Evolutionary conservation across 208 protist genomes (phyloP), one percentile per base, ranked within the genome.

Genomic region (Trypanosoma lewisi): DNA sequence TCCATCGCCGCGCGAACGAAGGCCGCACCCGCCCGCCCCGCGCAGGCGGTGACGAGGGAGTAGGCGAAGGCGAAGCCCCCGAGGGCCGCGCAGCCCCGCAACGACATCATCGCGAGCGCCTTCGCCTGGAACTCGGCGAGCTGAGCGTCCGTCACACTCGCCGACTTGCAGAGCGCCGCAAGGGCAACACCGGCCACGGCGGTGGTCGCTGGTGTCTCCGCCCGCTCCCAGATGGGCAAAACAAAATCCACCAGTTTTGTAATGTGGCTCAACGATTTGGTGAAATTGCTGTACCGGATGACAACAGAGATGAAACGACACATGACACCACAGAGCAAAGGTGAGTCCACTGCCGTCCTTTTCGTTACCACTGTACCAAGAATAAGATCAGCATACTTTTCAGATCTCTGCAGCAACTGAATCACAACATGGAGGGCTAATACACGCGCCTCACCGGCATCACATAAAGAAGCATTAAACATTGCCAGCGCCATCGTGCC

Each of bases 231-330:
- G 54, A 91, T 83, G 21, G 85, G 82, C n/a, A 48, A 52, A 39
- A 91, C 78, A 33, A 86, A 55, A 53, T 86, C 82, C 75, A 84
- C 69, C 17, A 93, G 77, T 55, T 90, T 91, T 21, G 69, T 59
- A 52, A 96, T 89, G 65, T 94, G 85, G 28, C 80, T 75, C 45
- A 89, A 77, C 36, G 82, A 68, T 75, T 91, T 89, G 16, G 75
- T 81, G 54, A 90, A 85, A 52, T 87, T 70, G 53, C 73, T 67
- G 56, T 93, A 91, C 58, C 90, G 90, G 55, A 96, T 81, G 27
- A 96, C 83, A 14, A 89, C 80, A 56, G 85, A 93, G 36, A 96
- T 77, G 58, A 94, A 96, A 61, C 90, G 87, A 73, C 90, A 96
- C 77, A 96, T 77, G 21, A 94, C 90, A n/a, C 85, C 90, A 28